These are phyloP conservation scores for Pseudopithomyces maydicus DNA, from an alignment of 2,329 filamentous ascomycete species.

Conservation along the genomic window DNA sequence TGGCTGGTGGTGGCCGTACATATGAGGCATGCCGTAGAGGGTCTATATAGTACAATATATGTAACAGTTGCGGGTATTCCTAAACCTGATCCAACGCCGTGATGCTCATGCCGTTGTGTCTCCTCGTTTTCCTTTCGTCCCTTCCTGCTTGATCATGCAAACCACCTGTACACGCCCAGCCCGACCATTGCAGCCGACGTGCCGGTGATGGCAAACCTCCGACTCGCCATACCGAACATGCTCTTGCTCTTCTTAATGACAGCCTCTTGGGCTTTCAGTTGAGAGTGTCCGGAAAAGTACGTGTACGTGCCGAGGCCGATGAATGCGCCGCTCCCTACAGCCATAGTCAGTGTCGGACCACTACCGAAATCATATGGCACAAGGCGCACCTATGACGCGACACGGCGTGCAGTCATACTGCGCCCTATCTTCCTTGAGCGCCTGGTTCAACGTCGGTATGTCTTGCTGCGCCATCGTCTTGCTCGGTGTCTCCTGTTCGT, in stretches of 20 bases:
- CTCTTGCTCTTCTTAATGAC: constrained; percentile 49
- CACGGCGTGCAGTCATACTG: constrained; percentile 72
- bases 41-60: background rate
- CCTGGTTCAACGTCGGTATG: constrained; percentile 34
- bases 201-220: constrained; percentile 48
- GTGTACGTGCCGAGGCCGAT: constrained; percentile 53
- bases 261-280: constrained; percentile 48
- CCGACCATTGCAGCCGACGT: constrained; percentile 49
- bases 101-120: background rate
- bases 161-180: constrained; percentile 51
- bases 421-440: constrained; percentile 37
- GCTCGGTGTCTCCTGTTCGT: background rate
- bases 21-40: background rate
- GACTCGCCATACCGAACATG: constrained; percentile 48
- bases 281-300: constrained; percentile 52
- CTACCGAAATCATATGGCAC: background rate
- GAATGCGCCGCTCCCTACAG: constrained; percentile 51
- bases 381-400: constrained; percentile 67
- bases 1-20: background rate
- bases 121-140: background rate
- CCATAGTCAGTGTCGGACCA: background rate
- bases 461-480: constrained; percentile 19
- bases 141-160: constrained; percentile 13
- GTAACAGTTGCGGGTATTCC: background rate
- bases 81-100: background rate